Base-by-base conservation (phyloP, 2,329 filamentous ascomycete species). In the Aspergillus costaricaensis region DNA sequence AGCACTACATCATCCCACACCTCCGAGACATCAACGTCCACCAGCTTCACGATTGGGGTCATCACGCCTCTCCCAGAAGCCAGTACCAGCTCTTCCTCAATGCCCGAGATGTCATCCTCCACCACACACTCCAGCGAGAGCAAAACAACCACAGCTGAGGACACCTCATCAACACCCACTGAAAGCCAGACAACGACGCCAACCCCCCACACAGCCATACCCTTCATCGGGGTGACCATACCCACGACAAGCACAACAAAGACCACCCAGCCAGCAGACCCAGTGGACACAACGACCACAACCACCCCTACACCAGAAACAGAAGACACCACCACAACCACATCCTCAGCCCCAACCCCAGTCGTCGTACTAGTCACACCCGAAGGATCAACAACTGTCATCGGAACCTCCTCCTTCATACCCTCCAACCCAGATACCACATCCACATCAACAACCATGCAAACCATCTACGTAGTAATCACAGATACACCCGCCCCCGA, bases 361-460 rank as follows among this genome's bases (percentile, higher is more conserved):
- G 50, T 60, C 3, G 43, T 62, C 15, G 41, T 65, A 17, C 30
- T 57, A 19, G 44, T 60, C 30, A 60, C 62, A 3, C 48, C 32
- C 2, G 60, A 56, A 38, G 21, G 48, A 14, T 23, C 53, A 55
- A 57, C 60, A 0, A 53, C 57, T 1, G 12, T 50, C 12, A 39
- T 48, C n/a, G 54, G 58, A 7, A 51, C 43, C 5, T 55, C 32
- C 25, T 50, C 32, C 25, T 50, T 39, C 23, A 39, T 47, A 14
- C 27, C 57, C 0, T 50, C 55, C 5, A 17, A 17, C 6, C 39
- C 47, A 30, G 52, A 25, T 10, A 49, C 38, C 4, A 32, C 27
- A 9, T 38, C n/a, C 32, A 25, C 43, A 39, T 50, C 56, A 14
- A 48, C 55, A 5, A 47, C 56, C 17, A 36, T 56, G 9, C 44